Conservation (phyloP, 2,329 filamentous ascomycete genomes). For the Penicillium sp. region DNA sequence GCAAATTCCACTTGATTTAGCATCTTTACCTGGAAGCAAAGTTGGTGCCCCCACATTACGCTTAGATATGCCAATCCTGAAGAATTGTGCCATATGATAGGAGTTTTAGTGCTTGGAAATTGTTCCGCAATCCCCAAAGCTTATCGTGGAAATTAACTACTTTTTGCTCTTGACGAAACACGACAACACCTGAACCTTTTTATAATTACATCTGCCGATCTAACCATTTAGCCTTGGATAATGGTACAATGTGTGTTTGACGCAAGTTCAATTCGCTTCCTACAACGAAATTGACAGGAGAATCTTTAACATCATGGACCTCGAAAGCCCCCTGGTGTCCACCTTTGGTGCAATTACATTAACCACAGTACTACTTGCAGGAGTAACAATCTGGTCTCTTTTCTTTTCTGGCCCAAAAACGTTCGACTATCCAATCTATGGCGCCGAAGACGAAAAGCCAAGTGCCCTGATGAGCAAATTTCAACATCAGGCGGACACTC, state of each 20-base stretch:
- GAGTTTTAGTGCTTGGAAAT: not conserved
- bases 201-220: not conserved
- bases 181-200: not conserved
- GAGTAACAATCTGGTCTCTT: not conserved
- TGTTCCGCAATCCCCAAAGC: not conserved
- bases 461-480: slow-evolving; percentile 1
- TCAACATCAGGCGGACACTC: not conserved
- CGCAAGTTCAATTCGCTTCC: not conserved
- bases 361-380: not conserved
- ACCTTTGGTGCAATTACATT: not conserved
- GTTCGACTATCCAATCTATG: slow-evolving; percentile 1
- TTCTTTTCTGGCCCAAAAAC: not conserved
- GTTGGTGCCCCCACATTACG: not conserved
- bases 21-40: not conserved
- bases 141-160: not conserved
- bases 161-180: not conserved
- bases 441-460: not conserved
- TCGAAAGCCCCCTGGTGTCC: not conserved
- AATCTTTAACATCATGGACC: not conserved
- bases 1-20: not conserved
- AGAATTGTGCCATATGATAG: not conserved
- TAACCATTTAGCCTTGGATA: not conserved
- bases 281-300: not conserved
- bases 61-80: not conserved
- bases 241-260: not conserved